Base-by-base conservation (phyloP, 2,329 filamentous ascomycete species). In the Orbilia ellipsospora region DNA sequence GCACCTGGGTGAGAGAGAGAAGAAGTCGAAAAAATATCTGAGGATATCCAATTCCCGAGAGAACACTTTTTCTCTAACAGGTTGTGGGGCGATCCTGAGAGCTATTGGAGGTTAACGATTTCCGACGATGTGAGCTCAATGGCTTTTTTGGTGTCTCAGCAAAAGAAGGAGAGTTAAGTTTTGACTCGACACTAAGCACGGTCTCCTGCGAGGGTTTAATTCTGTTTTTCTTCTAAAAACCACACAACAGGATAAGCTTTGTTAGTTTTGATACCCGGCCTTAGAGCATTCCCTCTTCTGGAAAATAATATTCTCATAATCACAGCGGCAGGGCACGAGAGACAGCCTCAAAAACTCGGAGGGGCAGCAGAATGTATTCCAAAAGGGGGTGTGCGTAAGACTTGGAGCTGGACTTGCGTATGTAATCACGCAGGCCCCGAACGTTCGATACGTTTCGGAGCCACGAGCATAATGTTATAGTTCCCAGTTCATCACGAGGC, bases 211-310 rank as follows among this genome's bases (percentile, higher is more conserved):
- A 64, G 45, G 51, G 57, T 52, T 60, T 61, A 40, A 28, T 63
- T 57, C 23, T 57, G 55, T 60, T 63, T 57, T 60, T 63, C 18
- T 50, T 60, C 54, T 44, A 31, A 16, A 50, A 18, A 50, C 62
- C 59, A 64, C 12, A 42, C 60, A 64, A 60, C 67, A 44, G 60
- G 67, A 64, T 63, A 72, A 72, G 67, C 67, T 64, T 65, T 44
- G 55, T 42, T 40, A 42, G 31, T 44, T 57, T 13, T 18, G 44
- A 36, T 48, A 48, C 44, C 13, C 31, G 50, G 45, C 52, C 16
- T 42, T 59, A 63, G 42, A 40, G 56, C 59, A 56, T 62, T 72
- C 62, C 60, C 54, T 26, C 26, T 28, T 72, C 57, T 12, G 60
- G 59, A 57, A 63, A 57, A 57, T 42, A 59, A 69, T 69, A 55